Evolutionary conservation across 352 stramenopile species (phyloP), one percentile per base, ranked within the genome.

Genomic region (Pythium monospermum): DNA sequence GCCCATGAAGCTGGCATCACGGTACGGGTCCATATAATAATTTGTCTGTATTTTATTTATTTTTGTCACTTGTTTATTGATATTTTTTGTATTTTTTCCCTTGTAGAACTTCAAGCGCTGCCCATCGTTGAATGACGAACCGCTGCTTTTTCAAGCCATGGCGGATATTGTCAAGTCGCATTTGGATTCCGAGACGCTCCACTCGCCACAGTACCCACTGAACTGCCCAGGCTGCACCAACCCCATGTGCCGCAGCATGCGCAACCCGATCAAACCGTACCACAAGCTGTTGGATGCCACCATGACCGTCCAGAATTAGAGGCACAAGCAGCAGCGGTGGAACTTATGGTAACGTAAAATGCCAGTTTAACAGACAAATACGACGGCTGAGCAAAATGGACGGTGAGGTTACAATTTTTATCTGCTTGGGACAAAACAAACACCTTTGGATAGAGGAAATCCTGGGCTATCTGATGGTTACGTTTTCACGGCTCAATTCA

Each of bases 131-230:
- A 99, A 99, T 63, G 96, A 99, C 68, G 71, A 90, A 42, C 83
- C 82, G 33, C 57, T 90, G 52, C 95, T 99, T 51, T 98, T 98
- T 51, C 60, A 96, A 38, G 97, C 98, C 47, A 96, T 99, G 85
- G 95, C 96, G 2, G 89, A 98, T 59, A 91, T 99, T 66, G 94
- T 99, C 12, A 94, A 96, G 43, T 76, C 94, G 39, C 94, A 98
- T 21, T 57, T 99, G 35, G 83, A 93, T 51, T 64, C 66, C 11
- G 57, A 85, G 8, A 53, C 76, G 49, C 64, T 94, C 35, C 80
- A 91, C 66, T 90, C 81, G 50, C 41, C 81, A 6, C 66, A 84
- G 57, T 96, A 96, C 59, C 76, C 76, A 44, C 81, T 95, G 35
- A 94, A 92, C 50, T 96, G 85, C 45, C 74, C 82, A 3, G 68